Evolutionary conservation across 495 filamentous ascomycete species (phyloP).

Genomic region (Penicillium longicatenatum): DNA sequence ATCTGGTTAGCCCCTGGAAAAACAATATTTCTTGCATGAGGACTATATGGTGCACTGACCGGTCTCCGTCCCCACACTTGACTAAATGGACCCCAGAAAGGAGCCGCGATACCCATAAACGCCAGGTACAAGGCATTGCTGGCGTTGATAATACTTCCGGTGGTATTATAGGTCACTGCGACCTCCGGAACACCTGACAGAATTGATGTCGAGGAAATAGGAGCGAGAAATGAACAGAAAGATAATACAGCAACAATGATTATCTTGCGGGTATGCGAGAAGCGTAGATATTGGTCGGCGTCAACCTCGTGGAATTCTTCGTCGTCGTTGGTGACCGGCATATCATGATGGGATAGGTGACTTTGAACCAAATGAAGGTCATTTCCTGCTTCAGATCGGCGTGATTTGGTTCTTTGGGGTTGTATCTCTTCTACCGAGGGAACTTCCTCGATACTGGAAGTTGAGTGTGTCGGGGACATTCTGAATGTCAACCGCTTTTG

Average conservation of each 20-base stretch:
- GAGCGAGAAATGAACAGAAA: constrained; percentile 68
- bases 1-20: constrained; percentile 13
- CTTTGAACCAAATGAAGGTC: constrained; percentile 26
- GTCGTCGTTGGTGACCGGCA: constrained; percentile 27
- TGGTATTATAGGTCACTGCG: constrained; percentile 60
- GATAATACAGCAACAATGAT: constrained; percentile 64
- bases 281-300: constrained; percentile 53
- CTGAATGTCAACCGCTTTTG: too few relatives aligned
- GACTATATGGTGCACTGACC: constrained; percentile 38
- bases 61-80: constrained; percentile 65
- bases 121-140: constrained; percentile 70
- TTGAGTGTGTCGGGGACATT: constrained; percentile 20
- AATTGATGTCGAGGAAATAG: constrained; percentile 68
- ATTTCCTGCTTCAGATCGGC: constrained; percentile 11
- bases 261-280: constrained; percentile 57
- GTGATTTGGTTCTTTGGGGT: constrained; percentile 18
- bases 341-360: constrained; percentile 39
- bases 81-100: constrained; percentile 68
- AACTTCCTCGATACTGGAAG: constrained; percentile 21
- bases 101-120: constrained; percentile 68
- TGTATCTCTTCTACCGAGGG: constrained; percentile 13
- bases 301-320: constrained; percentile 33
- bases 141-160: constrained; percentile 65
- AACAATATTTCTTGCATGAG: neutral
- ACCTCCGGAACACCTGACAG: constrained; percentile 72